Conservation (phyloP, 192 early-diverging fungal species). For the Podila verticillata region DNA sequence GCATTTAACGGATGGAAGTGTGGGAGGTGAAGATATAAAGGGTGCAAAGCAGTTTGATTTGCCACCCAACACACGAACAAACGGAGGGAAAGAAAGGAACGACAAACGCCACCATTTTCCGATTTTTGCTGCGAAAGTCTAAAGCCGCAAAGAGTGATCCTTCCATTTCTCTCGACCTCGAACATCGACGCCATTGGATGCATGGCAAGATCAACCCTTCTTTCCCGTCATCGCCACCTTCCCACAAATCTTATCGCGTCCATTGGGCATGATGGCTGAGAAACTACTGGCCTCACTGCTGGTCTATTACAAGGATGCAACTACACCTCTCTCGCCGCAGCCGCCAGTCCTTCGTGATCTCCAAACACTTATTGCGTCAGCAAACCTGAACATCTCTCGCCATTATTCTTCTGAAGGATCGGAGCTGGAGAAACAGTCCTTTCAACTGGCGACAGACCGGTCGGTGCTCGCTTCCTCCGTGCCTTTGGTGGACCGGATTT, state of each 20-base stretch:
- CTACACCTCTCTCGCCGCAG: neutral
- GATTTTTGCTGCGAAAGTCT: conserved; percentile 1
- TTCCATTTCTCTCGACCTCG: neutral
- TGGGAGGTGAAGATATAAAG: neutral
- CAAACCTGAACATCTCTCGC: neutral
- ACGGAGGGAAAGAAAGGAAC: neutral
- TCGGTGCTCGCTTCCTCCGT: no score
- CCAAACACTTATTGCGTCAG: neutral
- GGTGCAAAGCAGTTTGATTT: neutral
- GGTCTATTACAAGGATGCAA: conserved; percentile 22
- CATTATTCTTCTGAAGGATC: conserved; percentile 1
- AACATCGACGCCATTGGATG: neutral
- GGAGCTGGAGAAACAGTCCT: neutral
- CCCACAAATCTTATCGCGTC: neutral
- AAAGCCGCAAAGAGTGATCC: neutral
- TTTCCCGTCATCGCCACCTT: neutral
- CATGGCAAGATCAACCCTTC: neutral
- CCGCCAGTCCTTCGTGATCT: neutral
- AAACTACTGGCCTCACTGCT: conserved; percentile 25
- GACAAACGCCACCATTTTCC: conserved; percentile 18
- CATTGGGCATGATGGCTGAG: neutral
- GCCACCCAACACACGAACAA: neutral
- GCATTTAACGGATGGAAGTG: neutral
- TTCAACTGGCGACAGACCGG: neutral
- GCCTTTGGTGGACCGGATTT: conserved; percentile 1